These are phyloP conservation scores for Chara braunii DNA, from an alignment of 139 green algal genomes.

Conservation along the genomic window DNA sequence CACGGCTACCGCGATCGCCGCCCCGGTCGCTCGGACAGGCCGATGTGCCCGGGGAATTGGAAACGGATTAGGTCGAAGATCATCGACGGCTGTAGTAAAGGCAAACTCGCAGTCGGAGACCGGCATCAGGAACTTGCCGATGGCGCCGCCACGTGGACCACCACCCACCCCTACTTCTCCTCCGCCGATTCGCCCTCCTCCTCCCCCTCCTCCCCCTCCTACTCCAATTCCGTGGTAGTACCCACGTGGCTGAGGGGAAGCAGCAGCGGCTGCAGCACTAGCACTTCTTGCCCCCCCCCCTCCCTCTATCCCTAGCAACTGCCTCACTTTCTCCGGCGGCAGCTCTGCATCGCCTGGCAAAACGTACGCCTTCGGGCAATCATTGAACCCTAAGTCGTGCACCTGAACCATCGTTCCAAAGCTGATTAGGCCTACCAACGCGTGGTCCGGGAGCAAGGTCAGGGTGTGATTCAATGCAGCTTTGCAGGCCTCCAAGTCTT, in stretches of 20 bases:
- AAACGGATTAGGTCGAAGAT: constrained; percentile 39
- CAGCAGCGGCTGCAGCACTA: neutral
- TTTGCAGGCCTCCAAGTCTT: constrained; percentile 40
- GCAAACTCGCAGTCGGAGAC: constrained; percentile 49
- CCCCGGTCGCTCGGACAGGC: constrained; percentile 45
- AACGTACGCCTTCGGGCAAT: constrained; percentile 43
- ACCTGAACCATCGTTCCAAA: constrained; percentile 50
- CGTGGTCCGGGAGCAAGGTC: constrained; percentile 45
- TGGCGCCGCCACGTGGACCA: too few species aligned
- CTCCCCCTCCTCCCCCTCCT: neutral
- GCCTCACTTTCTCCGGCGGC: constrained; percentile 25
- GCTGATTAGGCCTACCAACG: constrained; percentile 51
- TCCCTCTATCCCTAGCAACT: constrained; percentile 41
- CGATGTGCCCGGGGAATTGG: constrained; percentile 1
- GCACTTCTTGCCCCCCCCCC: too few species aligned
- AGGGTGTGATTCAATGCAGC: constrained; percentile 39
- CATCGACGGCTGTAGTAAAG: constrained; percentile 42
- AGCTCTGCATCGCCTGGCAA: constrained; percentile 36
- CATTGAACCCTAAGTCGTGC: constrained; percentile 40
- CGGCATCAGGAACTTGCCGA: constrained; percentile 45
- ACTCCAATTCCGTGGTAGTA: neutral
- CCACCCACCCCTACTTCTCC: too few species aligned
- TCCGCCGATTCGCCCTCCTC: too few species aligned
- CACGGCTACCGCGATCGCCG: constrained; percentile 47
- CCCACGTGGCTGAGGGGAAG: neutral